phyloP scores from a whole-genome alignment of 305 asterid genomes.

The Striga hermonthica region DNA sequence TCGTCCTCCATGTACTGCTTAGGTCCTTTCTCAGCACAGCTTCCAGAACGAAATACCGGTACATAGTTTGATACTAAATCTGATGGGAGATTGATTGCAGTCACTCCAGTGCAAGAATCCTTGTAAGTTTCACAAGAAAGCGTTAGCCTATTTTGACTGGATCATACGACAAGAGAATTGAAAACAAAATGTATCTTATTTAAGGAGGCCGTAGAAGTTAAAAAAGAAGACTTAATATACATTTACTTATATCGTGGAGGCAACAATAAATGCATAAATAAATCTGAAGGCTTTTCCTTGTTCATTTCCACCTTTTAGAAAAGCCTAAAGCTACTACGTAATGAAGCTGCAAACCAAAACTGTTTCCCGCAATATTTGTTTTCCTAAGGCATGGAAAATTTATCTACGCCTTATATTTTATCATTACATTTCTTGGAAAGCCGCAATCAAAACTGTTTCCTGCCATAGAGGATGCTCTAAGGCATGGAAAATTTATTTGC shows the following conservation, averaged over 20 bases:
- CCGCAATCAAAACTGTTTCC: too few species aligned
- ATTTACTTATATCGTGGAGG: neutral
- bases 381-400: too few species aligned
- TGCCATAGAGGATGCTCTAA: too few species aligned
- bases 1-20: conserved; percentile 92
- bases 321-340: too few species aligned
- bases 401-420: too few species aligned
- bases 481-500: too few species aligned
- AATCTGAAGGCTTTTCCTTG: too few species aligned
- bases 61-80: conserved; percentile 52
- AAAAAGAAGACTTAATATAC: neutral
- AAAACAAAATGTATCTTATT: neutral
- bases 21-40: conserved; percentile 93
- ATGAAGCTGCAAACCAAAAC: too few species aligned
- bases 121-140: conserved; percentile 26
- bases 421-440: too few species aligned
- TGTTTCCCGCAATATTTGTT: too few species aligned
- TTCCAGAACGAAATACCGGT: conserved; percentile 78
- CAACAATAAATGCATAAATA: too few species aligned
- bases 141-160: conserved; percentile 6
- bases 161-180: neutral
- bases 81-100: conserved; percentile 44
- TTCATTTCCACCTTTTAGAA: too few species aligned
- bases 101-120: conserved; percentile 50
- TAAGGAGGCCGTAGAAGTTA: neutral